Conservation (phyloP, 768 basidiomycete species). For the Gyrodon lividus region DNA sequence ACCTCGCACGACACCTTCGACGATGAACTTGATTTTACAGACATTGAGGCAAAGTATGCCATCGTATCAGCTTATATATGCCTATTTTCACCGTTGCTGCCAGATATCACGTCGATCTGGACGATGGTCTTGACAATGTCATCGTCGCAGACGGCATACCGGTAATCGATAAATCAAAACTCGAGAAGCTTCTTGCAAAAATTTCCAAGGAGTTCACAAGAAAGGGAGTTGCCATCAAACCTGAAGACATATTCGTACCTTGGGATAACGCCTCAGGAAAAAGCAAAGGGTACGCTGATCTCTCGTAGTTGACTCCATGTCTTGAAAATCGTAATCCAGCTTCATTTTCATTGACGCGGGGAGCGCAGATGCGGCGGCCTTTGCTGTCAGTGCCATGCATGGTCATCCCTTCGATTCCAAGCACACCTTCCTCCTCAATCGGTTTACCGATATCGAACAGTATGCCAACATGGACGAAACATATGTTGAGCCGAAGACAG, state of each 20-base stretch:
- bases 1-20: conserved; percentile 37
- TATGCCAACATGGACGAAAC: conserved; percentile 76
- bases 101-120: conserved; percentile 84
- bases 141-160: conserved; percentile 93
- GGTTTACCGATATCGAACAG: conserved; percentile 86
- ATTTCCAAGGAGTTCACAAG: conserved; percentile 81
- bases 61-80: not conserved
- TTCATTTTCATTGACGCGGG: conserved; percentile 83
- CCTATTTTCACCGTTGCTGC: conserved; percentile 7
- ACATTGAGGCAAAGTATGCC: conserved; percentile 82
- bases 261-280: conserved; percentile 82
- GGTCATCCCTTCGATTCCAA: conserved; percentile 84
- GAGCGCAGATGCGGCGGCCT: conserved; percentile 64
- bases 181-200: conserved; percentile 77
- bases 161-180: conserved; percentile 81
- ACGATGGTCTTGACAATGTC: conserved; percentile 87
- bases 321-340: conserved; percentile 37
- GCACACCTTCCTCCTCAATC: conserved; percentile 82
- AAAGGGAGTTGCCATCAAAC: conserved; percentile 74
- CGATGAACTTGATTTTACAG: conserved; percentile 80
- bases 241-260: conserved; percentile 81
- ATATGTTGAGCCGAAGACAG: conserved; percentile 70
- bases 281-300: conserved; percentile 79
- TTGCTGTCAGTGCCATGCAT: conserved; percentile 66
- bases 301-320: conserved; percentile 1